Percentiles rank a stretch among this genome's conserved stretches.
Conservation (phyloP, 208 protist species). For the Trypanosoma platydactyli region DNA sequence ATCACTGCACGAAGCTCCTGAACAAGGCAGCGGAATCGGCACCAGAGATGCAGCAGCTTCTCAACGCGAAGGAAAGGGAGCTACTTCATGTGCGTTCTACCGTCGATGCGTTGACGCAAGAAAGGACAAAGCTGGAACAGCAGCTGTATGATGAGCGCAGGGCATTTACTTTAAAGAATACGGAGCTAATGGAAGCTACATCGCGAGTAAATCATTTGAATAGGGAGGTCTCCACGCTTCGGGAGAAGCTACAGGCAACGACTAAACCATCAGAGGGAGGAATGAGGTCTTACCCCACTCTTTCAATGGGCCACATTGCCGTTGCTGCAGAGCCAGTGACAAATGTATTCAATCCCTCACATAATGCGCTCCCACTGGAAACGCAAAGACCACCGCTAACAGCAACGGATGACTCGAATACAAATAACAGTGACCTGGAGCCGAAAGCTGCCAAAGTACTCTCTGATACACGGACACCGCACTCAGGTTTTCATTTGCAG, state of each 20-base stretch:
- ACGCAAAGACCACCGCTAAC: background rate
- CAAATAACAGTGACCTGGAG: no score
- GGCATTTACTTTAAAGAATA: background rate
- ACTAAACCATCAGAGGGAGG: background rate
- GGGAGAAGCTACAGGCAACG: conserved; percentile 29
- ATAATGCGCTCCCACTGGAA: background rate
- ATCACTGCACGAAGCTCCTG: conserved; percentile 50
- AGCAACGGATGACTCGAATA: background rate
- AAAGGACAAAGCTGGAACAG: conserved; percentile 50
- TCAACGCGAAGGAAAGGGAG: conserved; percentile 60
- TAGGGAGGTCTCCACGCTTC: conserved; percentile 44
- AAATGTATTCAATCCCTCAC: background rate
- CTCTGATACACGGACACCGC: background rate
- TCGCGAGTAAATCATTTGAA: conserved; percentile 44
- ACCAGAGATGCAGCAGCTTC: conserved; percentile 37
- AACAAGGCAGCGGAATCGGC: conserved; percentile 32
- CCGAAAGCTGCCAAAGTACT: background rate
- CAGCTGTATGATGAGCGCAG: conserved; percentile 42
- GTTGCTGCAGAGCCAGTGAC: background rate
- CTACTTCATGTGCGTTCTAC: conserved; percentile 31
- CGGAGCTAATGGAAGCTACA: conserved; percentile 9
- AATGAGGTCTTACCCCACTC: background rate
- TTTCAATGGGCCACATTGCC: background rate
- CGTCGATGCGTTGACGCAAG: conserved; percentile 34
- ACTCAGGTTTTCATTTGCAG: background rate